Evolutionary conservation across 164 flowering plant species (phyloP), one percentile per base, ranked within the genome.

Genomic region (Euptelea pleiosperma): DNA sequence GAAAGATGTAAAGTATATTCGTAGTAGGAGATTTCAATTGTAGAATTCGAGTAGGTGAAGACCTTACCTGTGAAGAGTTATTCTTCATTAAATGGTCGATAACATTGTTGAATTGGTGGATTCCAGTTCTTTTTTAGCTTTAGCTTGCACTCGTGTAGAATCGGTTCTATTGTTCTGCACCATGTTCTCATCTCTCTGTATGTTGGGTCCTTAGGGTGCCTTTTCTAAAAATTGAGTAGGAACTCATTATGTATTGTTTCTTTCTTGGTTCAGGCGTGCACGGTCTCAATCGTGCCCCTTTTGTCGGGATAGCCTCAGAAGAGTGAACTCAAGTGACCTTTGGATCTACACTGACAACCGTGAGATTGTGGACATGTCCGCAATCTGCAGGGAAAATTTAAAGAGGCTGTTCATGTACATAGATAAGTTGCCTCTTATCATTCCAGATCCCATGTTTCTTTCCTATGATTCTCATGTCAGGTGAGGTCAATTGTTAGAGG

Each of bases 281-380:
- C 73, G 90, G 60, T 86, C 96, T 28, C 87, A 79, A 63, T 91
- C 96, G 14, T 91, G 94, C 77, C 94, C 96, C 44, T 91, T 91
- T 71, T 91, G 96, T 51, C 84, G 96, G 35, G 83, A 81, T 63
- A 82, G 86, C 55, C 87, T 91, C 3, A 87, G 75, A 60, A 74
- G 89, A 49, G 87, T 91, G 21, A 73, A 82, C 58, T 83, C 98
- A 0, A 73, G 79, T 15, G 96, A 89, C 51, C 95, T 91, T 19
- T 89, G 96, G 96, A 81, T 89, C 33, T 84, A 78, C 62, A 82
- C 80, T 8, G 71, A 79, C 65, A 58, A 30, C 16, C 58, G 52
- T 9, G 98, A 91, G 37, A 63, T 75, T 21, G 57, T 70, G 0
- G 94, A 91, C 49, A 52, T 77, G 66, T 26, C 78, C 0, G 57